phyloP scores from a whole-genome alignment of 2,329 filamentous ascomycete genomes.

The Colletotrichum limetticola region DNA sequence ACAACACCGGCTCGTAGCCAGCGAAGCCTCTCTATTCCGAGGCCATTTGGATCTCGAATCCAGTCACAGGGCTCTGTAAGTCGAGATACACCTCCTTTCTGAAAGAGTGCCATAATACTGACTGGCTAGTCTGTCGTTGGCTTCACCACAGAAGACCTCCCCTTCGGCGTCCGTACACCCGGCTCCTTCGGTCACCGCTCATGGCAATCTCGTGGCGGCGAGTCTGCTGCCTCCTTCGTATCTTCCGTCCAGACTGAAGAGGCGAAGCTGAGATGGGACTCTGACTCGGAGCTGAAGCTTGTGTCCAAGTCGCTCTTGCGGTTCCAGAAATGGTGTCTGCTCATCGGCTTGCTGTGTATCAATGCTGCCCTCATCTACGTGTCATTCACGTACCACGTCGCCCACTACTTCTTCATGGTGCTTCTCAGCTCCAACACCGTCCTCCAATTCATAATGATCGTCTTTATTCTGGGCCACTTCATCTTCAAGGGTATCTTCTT shows the following conservation, averaged over 20 bases:
- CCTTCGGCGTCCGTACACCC: conserved; percentile 45
- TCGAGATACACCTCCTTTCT: not conserved
- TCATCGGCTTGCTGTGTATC: conserved; percentile 46
- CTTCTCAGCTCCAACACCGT: conserved; percentile 58
- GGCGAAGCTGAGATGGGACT: conserved; percentile 52
- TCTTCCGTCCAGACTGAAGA: conserved; percentile 51
- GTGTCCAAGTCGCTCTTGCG: conserved; percentile 50
- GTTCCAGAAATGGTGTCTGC: conserved; percentile 52
- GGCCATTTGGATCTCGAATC: conserved; percentile 14
- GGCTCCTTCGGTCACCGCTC: conserved; percentile 43
- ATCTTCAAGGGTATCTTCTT: conserved; percentile 45
- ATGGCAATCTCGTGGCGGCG: conserved; percentile 45
- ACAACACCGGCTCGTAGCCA: conserved; percentile 27
- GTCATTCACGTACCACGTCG: conserved; percentile 49
- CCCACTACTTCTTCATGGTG: conserved; percentile 56
- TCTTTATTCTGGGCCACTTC: conserved; percentile 48
- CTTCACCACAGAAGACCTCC: conserved; percentile 42
- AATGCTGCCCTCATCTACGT: conserved; percentile 51
- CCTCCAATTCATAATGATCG: conserved; percentile 54
- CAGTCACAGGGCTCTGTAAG: conserved; percentile 28
- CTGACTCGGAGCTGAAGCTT: conserved; percentile 50
- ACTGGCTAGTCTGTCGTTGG: conserved; percentile 45
- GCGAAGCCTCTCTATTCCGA: conserved; percentile 33
- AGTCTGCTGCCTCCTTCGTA: conserved; percentile 48
- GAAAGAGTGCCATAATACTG: not conserved